Conservation (phyloP, 257 asterid genomes). For the Verbascum thapsus region DNA sequence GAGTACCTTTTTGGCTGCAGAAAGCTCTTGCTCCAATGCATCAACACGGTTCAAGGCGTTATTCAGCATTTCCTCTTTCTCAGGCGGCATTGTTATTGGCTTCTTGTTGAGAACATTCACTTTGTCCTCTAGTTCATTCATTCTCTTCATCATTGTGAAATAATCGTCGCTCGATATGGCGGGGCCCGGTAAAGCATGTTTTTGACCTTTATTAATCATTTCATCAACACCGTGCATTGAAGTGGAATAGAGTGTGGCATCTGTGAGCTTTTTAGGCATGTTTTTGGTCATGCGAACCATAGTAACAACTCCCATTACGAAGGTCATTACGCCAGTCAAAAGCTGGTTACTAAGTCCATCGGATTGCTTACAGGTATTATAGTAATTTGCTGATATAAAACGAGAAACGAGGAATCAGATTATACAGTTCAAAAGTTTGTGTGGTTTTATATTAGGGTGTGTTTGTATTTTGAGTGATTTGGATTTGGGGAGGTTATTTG, state of each 20-base stretch:
- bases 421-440: too few species aligned
- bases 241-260: conserved; percentile 66
- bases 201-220: conserved; percentile 51
- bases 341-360: conserved; percentile 64
- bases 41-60: conserved; percentile 67
- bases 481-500: too few species aligned
- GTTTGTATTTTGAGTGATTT: neutral
- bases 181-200: conserved; percentile 41
- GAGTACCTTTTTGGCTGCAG: conserved; percentile 71
- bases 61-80: conserved; percentile 76
- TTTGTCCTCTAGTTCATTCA: conserved; percentile 91
- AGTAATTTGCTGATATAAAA: conserved; percentile 32
- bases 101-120: conserved; percentile 48
- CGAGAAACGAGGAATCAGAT: conserved; percentile 11
- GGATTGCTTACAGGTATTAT: conserved; percentile 34
- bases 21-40: conserved; percentile 76
- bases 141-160: conserved; percentile 82
- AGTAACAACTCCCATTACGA: conserved; percentile 79
- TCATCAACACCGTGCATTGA: conserved; percentile 51
- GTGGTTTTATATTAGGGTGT: too few species aligned
- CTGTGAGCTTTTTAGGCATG: conserved; percentile 85
- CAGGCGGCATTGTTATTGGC: conserved; percentile 67
- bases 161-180: conserved; percentile 66
- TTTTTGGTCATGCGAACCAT: conserved; percentile 85
- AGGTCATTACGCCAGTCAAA: conserved; percentile 75